Evolutionary conservation across 1,284 basidiomycete genomes (phyloP), one percentile per base, ranked within the genome.

Genomic region (Trametes polyzona): DNA sequence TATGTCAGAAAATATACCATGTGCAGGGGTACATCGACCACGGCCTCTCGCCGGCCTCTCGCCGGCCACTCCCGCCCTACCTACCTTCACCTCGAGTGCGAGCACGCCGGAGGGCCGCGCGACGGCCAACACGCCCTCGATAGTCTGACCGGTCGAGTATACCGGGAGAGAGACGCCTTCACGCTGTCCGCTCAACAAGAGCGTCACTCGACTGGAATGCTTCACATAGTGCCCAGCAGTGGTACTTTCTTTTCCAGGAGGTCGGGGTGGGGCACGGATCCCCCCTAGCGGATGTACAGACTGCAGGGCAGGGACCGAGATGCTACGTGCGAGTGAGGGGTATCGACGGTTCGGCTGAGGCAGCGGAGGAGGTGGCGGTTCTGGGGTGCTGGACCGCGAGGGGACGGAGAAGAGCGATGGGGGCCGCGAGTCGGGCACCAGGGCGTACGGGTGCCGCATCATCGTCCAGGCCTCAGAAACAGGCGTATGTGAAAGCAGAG

Each of bases 101-200:
- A 68, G 62, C 26, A 71, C 36, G 2, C 66, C 65, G 7, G 61
- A 50, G 4, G 67, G 61, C 27, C 66, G 58, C 16, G 67, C 59
- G 23, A 70, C 60, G 2, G 67, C 69, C 12, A 71, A 35, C 24
- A 66, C 59, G 3, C 69, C 70, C 32, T 69, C 65, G 44, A 70
- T 62, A 7, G 65, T 66, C 23, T 61, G 55, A 7, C 68, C 69
- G 19, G 55, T 65, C 9, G 55, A 59, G 46, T 70, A 71, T 16
- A 53, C 49, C 9, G 68, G 69, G 21, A 65, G 37, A 11, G 44
- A 43, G 23, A 44, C 48, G 16, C 65, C 65, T 8, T 66, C 62
- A 6, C 67, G 62, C 46, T 70, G 69, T 2, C 67, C 70, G 42
- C 66, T 66, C 21, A 70, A 57, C 24, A 70, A 37, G 32, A 71